These are phyloP conservation scores for Oryza longistaminata DNA, from an alignment of 176 grass and related monocot genomes.

Conservation along the genomic window DNA sequence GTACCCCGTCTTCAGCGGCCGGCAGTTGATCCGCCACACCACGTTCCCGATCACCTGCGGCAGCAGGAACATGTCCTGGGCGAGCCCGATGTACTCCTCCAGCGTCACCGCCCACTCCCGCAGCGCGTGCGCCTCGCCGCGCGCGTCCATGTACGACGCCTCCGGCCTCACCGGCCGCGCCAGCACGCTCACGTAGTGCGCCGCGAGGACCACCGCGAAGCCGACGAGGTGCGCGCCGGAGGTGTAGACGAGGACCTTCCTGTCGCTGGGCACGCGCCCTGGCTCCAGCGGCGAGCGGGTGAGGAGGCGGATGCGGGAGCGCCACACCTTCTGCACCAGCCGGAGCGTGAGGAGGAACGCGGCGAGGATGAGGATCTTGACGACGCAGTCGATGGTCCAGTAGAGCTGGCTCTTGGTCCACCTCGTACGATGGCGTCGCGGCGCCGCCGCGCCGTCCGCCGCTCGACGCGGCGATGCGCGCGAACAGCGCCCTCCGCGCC, in stretches of 20 bases:
- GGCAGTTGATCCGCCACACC: constrained; percentile 81
- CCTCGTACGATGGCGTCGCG: constrained; percentile 55
- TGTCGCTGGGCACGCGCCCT: constrained; percentile 72
- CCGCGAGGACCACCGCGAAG: constrained; percentile 55
- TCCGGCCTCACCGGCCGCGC: constrained; percentile 50
- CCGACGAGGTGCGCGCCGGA: constrained; percentile 53
- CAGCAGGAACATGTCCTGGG: constrained; percentile 84
- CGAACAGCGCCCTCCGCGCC: constrained; percentile 85
- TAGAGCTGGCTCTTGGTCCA: constrained; percentile 65
- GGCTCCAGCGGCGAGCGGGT: constrained; percentile 78
- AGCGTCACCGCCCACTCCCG: constrained; percentile 77
- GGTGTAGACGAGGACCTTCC: constrained; percentile 55
- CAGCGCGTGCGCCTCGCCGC: constrained; percentile 66
- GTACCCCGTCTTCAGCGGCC: constrained; percentile 74
- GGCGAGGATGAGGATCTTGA: constrained; percentile 75
- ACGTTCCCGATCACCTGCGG: constrained; percentile 81
- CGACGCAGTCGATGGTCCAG: constrained; percentile 76
- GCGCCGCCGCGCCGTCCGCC: background rate
- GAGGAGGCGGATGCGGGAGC: constrained; percentile 74
- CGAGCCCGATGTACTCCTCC: constrained; percentile 78
- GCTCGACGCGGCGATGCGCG: constrained; percentile 48
- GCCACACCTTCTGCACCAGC: constrained; percentile 82
- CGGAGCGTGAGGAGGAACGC: constrained; percentile 75
- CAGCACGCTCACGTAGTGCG: constrained; percentile 56
- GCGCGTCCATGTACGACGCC: constrained; percentile 60